Conservation (phyloP, 2,329 filamentous ascomycete species). For the Dothideomycetes sp. region DNA sequence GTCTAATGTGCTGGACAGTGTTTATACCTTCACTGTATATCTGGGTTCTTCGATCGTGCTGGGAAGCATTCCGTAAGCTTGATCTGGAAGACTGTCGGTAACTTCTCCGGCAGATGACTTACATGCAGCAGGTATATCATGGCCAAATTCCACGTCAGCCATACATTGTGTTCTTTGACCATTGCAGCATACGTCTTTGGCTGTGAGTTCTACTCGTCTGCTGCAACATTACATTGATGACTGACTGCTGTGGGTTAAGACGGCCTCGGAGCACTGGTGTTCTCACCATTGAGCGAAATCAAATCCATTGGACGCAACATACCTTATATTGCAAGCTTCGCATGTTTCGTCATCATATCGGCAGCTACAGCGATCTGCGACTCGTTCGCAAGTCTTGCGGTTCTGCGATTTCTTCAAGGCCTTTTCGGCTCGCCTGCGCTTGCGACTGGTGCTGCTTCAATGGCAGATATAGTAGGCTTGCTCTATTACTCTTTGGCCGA, state of each 20-base stretch:
- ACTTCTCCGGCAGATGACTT: too few relatives aligned
- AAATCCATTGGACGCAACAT: slow-evolving; percentile 57
- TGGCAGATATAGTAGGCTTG: slow-evolving; percentile 37
- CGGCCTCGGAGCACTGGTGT: slow-evolving; percentile 57
- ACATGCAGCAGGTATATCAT: slow-evolving; percentile 35
- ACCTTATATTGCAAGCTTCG: slow-evolving; percentile 58
- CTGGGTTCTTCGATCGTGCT: neutral
- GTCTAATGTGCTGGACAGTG: neutral
- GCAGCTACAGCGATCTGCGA: slow-evolving; percentile 56
- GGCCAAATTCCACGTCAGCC: slow-evolving; percentile 43
- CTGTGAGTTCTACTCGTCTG: slow-evolving; percentile 20
- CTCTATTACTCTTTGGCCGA: neutral
- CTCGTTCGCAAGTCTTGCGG: slow-evolving; percentile 55
- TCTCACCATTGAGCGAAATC: slow-evolving; percentile 58
- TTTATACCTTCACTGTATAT: slow-evolving; percentile 9
- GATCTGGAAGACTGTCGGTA: too few relatives aligned
- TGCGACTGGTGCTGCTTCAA: slow-evolving; percentile 45
- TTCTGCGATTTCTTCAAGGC: slow-evolving; percentile 53
- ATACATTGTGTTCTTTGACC: slow-evolving; percentile 46
- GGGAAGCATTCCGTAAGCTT: neutral
- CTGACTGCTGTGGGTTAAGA: slow-evolving; percentile 14
- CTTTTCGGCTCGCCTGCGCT: slow-evolving; percentile 59
- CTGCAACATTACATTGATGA: neutral
- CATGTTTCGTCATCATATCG: slow-evolving; percentile 57
- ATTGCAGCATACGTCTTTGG: slow-evolving; percentile 56